Conservation (phyloP, 805 yeast species). For the Candida verbasci region DNA sequence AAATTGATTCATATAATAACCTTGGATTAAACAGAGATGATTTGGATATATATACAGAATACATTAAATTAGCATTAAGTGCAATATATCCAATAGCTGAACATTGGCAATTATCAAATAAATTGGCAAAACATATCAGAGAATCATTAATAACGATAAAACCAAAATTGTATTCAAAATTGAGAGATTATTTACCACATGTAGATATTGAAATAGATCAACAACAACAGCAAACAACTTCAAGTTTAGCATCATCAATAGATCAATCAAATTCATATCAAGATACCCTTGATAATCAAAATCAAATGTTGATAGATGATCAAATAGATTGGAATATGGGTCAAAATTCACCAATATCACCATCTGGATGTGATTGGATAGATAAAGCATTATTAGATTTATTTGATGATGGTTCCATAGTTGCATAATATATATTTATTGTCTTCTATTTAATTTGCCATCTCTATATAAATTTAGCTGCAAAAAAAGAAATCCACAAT, state of each 20-base stretch:
- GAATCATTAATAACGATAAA: conserved; percentile 41
- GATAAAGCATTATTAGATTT: conserved; percentile 31
- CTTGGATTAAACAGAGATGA: conserved; percentile 26
- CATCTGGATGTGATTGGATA: conserved; percentile 58
- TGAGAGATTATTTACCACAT: conserved; percentile 27
- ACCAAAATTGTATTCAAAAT: conserved; percentile 35
- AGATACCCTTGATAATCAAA: conserved; percentile 1
- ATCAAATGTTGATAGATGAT: conserved; percentile 6
- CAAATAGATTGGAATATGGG: conserved; percentile 10
- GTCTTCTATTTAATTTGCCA: background rate
- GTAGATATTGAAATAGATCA: conserved; percentile 12
- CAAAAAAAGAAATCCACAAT: background rate
- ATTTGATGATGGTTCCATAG: conserved; percentile 9
- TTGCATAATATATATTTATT: background rate
- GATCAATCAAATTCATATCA: background rate
- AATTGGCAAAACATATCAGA: conserved; percentile 42
- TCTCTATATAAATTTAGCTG: background rate
- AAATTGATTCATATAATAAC: conserved; percentile 12
- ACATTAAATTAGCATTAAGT: conserved; percentile 44
- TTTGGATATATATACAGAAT: conserved; percentile 42
- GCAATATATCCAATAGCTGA: conserved; percentile 46
- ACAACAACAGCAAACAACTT: background rate
- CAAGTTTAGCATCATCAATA: background rate
- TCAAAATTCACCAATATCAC: conserved; percentile 22
- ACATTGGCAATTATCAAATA: conserved; percentile 50